Evolutionary conservation across 139 green algal species (phyloP), one percentile per base, ranked within the genome.

Genomic region (Micromonas pusilla): DNA sequence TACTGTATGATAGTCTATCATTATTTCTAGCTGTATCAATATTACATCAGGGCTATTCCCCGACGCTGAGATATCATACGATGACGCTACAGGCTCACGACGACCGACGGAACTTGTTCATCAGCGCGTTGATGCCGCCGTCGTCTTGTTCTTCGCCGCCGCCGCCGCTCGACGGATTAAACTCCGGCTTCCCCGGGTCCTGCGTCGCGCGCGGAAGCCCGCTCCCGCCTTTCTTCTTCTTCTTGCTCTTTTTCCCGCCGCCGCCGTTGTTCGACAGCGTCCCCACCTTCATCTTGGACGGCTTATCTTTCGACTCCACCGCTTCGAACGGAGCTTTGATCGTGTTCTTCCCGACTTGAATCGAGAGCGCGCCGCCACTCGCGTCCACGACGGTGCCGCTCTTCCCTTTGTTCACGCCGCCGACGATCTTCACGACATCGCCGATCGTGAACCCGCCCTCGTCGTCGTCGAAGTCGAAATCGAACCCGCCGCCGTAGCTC

Each of bases 141-240:
- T n/a, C n/a, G n/a, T n/a, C n/a, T n/a, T n/a, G n/a, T n/a, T n/a
- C n/a, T n/a, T n/a, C n/a, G n/a, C n/a, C n/a, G n/a, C n/a, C n/a
- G n/a, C n/a, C n/a, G n/a, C n/a, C n/a, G n/a, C n/a, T n/a, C n/a
- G n/a, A n/a, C n/a, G n/a, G n/a, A n/a, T n/a, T n/a, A n/a, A n/a
- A n/a, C n/a, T n/a, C 3, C 37, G 68, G 34, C 37, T 62, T 36
- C 25, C 19, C 26, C 1, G 21, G 6, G 36, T 63, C 53, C 9
- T 38, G 60, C 6, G 68, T n/a, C 16, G 20, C 4, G 20, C 34
- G 26, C 19, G 33, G 68, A 62, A 53, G 30, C 21, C n/a, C 31
- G 36, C 66, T 52, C 26, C 53, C 21, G 30, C n/a, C n/a, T 23
- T 75, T 75, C 16, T 39, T 39, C 68, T 75, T 75, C 36, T 75